These are phyloP conservation scores for Sphaerulina musiva DNA, from an alignment of 2,329 filamentous ascomycete genomes.

Conservation along the genomic window DNA sequence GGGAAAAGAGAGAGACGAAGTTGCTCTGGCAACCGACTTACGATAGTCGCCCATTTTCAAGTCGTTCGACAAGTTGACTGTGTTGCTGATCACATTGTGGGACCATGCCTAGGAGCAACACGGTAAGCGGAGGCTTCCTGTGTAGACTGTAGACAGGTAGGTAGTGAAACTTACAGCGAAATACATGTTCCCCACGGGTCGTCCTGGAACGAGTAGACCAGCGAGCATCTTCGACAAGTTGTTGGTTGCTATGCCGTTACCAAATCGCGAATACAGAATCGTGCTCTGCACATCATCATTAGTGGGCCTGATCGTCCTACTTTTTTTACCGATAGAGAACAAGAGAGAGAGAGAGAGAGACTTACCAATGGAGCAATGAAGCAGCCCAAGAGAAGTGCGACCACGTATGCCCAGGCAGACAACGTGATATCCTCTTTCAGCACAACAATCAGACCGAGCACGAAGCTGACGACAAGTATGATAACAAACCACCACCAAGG, in stretches of 20 bases:
- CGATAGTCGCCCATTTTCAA: conserved; percentile 56
- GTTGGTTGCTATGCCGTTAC: conserved; percentile 54
- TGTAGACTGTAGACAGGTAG: background rate
- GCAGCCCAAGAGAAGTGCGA: conserved; percentile 20
- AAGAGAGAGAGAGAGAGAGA: background rate
- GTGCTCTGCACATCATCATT: conserved; percentile 34
- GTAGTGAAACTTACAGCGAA: conserved; percentile 36
- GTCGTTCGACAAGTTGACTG: conserved; percentile 47
- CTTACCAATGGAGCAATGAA: conserved; percentile 45
- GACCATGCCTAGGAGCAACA: conserved; percentile 43
- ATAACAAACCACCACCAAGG: conserved; percentile 35
- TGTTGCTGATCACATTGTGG: conserved; percentile 50
- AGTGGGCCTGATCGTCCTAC: background rate
- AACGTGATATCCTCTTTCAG: conserved; percentile 31
- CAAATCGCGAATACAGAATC: conserved; percentile 37
- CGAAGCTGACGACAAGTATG: conserved; percentile 30
- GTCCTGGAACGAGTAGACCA: conserved; percentile 46
- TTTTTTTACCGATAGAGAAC: too few species aligned
- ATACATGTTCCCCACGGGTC: conserved; percentile 53
- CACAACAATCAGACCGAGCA: conserved; percentile 26
- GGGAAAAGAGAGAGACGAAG: background rate
- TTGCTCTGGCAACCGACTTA: conserved; percentile 26
- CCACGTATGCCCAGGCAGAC: conserved; percentile 33
- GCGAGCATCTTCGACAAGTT: conserved; percentile 54
- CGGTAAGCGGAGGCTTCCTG: background rate